Base-by-base conservation (phyloP, 192 early-diverging fungal species). In the Spinellus fusiger region DNA sequence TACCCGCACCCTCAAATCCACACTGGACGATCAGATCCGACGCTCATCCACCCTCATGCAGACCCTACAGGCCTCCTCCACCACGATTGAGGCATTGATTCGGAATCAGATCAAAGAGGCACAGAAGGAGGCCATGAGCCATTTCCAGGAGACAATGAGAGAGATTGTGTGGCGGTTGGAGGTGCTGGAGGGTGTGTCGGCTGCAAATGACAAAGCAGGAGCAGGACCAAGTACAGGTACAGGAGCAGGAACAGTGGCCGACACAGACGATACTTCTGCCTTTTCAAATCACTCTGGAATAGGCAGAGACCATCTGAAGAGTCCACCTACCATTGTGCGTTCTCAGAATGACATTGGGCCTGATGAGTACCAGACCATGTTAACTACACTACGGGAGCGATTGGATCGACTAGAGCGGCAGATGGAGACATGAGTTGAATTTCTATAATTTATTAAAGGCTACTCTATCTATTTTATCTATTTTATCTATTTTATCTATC, bases 21-120 rank as follows among this genome's bases (percentile, higher is more conserved):
- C 86, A 32, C 74, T 93, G 53, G 84, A 88, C 65, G 89, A 89
- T 46, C 89, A 93, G 71, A 81, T 93, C 53, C 74, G 90, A 22
- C 80, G 83, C 51, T 84, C 87, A 6, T 70, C 81, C 0, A 74
- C 85, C 9, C 69, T 93, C 27, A 77, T 93, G 26, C 86, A 89
- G 55, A 89, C 88, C 3, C 76, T 93, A 29, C 88, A 89, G 63
- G 70, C 84, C 0, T 76, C 74, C n/a, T 84, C 83, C 3, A 78
- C 80, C 7, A 89, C 89, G 84, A 87, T 92, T 35, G 90, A 92
- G 70, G 83, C 81, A 16, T 77, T 92, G 28, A 87, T 92, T n/a
- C 73, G 84, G 23, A 71, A 74, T 4, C 88, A 89, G 54, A 81
- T 93, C 56, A 71, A 86, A 37, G 88, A 91, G 53, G 79, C 89